These are phyloP conservation scores for Ilyonectria sp. DNA, from an alignment of 2,329 filamentous ascomycete genomes.

Conservation along the genomic window DNA sequence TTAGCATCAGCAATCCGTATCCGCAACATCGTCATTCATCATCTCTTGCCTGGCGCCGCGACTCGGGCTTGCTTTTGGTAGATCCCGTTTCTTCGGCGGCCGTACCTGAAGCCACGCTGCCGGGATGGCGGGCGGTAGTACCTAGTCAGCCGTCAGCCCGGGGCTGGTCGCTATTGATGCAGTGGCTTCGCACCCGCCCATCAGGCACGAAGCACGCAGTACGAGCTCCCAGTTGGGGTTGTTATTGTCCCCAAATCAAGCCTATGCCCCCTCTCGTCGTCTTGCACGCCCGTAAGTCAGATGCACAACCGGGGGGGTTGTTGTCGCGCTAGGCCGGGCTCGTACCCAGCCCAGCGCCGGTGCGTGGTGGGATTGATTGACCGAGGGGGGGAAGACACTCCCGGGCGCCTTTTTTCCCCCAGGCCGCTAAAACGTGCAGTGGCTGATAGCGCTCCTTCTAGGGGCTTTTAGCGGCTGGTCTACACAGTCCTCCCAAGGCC, in stretches of 20 bases:
- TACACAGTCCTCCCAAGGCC: conserved; percentile 13
- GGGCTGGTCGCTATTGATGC: conserved; percentile 9
- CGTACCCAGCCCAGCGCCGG: not conserved
- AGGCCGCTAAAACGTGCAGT: conserved; percentile 5
- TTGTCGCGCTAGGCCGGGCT: not conserved
- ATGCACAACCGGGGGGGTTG: not conserved
- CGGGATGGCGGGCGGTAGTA: conserved; percentile 14
- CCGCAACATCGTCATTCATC: conserved; percentile 19
- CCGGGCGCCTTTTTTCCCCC: not conserved
- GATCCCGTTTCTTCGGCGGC: not conserved
- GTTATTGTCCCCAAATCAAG: not conserved
- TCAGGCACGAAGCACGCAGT: not conserved
- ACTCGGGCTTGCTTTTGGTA: not conserved
- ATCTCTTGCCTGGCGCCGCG: conserved; percentile 7
- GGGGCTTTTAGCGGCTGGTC: not conserved
- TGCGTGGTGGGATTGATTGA: not conserved
- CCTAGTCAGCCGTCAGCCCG: conserved; percentile 11
- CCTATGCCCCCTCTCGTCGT: too few species aligned
- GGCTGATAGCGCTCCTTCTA: conserved; percentile 8
- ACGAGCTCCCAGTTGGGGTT: not conserved
- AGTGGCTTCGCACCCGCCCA: conserved; percentile 1
- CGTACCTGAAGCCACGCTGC: conserved; percentile 19
- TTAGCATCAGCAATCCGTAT: conserved; percentile 8
- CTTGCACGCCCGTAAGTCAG: not conserved
- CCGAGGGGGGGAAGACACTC: conserved; percentile 23